A percentile compares a stretch with the other conserved stretches of the same genome.
Evolutionary conservation across 257 asterid genomes (phyloP).

Genomic region (Dorcoceras hygrometricum): DNA sequence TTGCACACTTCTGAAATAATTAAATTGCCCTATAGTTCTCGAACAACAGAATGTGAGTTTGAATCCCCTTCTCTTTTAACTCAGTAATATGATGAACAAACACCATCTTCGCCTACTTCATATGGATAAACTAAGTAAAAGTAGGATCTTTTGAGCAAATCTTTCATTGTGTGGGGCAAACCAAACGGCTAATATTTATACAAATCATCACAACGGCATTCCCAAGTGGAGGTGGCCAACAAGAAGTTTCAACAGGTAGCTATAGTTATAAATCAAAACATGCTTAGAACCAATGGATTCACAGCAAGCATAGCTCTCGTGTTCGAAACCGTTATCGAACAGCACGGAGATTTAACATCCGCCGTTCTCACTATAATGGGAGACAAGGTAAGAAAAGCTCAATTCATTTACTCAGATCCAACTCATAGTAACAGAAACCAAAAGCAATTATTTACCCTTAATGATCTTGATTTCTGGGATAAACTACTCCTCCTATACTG

Average conservation of each 20-base stretch:
- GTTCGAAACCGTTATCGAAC: background rate
- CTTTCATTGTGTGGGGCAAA: background rate
- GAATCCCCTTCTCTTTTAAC: conserved; percentile 6
- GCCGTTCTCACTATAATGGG: conserved; percentile 2
- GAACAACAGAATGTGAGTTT: background rate
- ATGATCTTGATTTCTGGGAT: conserved; percentile 52
- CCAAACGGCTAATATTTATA: background rate
- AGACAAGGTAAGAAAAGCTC: background rate
- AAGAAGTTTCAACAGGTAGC: background rate
- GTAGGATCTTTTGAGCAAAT: background rate
- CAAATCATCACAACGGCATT: background rate
- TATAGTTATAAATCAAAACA: background rate
- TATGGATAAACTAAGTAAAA: background rate
- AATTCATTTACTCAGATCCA: background rate
- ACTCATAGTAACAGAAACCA: background rate
- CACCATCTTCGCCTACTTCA: conserved; percentile 5
- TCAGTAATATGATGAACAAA: background rate
- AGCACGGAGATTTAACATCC: background rate
- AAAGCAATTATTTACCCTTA: conserved; percentile 32
- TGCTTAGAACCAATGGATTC: background rate
- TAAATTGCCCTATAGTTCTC: background rate
- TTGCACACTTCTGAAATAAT: background rate
- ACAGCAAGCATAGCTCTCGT: background rate
- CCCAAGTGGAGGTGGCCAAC: background rate
- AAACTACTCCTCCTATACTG: conserved; percentile 42